These are phyloP conservation scores for Grosmannia huntii DNA, from an alignment of 2,329 filamentous ascomycete species.

Conservation along the genomic window DNA sequence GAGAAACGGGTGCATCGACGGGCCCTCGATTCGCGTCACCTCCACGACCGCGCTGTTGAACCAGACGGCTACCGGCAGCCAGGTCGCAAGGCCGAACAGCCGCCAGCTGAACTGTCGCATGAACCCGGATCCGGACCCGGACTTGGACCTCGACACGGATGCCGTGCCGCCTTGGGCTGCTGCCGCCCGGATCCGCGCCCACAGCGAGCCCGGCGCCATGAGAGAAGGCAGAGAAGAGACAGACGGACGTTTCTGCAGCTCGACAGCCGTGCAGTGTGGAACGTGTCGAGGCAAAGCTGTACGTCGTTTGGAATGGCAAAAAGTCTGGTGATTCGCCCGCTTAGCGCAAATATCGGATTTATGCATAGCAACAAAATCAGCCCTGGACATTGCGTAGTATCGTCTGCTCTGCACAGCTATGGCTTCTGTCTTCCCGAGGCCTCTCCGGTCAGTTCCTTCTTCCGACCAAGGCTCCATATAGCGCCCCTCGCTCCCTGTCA, in stretches of 20 bases:
- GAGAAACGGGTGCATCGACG: constrained; percentile 67
- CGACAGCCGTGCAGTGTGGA: not conserved
- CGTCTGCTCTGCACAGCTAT: not conserved
- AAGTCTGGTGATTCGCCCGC: not conserved
- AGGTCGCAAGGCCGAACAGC: constrained; percentile 41
- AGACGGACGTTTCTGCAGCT: not conserved
- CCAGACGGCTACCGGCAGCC: constrained; percentile 49
- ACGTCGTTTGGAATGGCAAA: not conserved
- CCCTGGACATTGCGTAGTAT: not conserved
- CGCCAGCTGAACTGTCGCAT: constrained; percentile 28
- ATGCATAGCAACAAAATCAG: not conserved
- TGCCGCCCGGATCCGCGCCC: constrained; percentile 6
- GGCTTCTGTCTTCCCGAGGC: not conserved
- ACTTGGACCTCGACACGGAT: not conserved
- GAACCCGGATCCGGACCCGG: constrained; percentile 17
- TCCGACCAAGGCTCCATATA: not conserved
- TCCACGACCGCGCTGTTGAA: constrained; percentile 50
- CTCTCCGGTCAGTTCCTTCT: not conserved
- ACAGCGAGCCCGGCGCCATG: constrained; percentile 7
- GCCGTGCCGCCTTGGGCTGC: not conserved
- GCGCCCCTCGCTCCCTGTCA: not conserved
- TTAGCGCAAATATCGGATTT: not conserved
- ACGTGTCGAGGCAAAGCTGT: not conserved
- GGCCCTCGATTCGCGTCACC: constrained; percentile 42
- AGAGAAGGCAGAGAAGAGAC: not conserved